Evolutionary conservation across 805 yeast species (phyloP).

Genomic region (Teunomyces lycoperdinae): DNA sequence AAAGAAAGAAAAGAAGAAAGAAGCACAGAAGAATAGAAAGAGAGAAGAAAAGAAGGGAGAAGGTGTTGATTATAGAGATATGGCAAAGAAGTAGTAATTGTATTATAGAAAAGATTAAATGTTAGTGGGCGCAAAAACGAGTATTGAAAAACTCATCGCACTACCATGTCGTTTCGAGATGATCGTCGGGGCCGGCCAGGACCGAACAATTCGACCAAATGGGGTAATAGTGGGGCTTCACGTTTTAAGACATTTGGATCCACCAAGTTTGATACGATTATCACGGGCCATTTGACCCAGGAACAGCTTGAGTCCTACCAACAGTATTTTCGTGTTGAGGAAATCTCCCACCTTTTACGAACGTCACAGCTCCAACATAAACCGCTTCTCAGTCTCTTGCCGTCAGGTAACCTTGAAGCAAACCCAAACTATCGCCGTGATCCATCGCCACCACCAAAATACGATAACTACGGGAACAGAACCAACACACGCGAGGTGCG

Average conservation of each 20-base stretch:
- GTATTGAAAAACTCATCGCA: background rate
- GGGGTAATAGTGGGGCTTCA: slow-evolving; percentile 30
- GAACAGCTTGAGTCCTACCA: slow-evolving; percentile 82
- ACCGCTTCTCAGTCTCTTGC: slow-evolving; percentile 48
- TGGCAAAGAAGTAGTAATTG: no score
- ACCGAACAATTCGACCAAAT: slow-evolving; percentile 19
- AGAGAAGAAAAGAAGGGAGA: no score
- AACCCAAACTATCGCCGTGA: slow-evolving; percentile 48
- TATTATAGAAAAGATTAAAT: no score
- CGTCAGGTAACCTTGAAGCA: slow-evolving; percentile 28
- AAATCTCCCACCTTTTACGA: slow-evolving; percentile 60
- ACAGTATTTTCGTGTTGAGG: slow-evolving; percentile 71
- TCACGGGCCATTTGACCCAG: slow-evolving; percentile 43
- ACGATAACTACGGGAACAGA: slow-evolving; percentile 80
- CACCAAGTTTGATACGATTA: slow-evolving; percentile 29
- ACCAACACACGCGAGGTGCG: slow-evolving; percentile 79
- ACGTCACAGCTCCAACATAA: slow-evolving; percentile 22
- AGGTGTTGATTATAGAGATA: no score
- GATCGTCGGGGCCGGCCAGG: slow-evolving; percentile 2
- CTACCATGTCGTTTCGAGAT: background rate
- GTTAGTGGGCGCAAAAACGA: no score
- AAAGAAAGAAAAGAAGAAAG: background rate
- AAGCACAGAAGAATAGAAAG: no score
- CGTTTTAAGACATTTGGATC: slow-evolving; percentile 22
- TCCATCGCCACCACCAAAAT: slow-evolving; percentile 90